phyloP scores from a whole-genome alignment of 2,329 filamentous ascomycete genomes.

The Macrophomina phaseolina region DNA sequence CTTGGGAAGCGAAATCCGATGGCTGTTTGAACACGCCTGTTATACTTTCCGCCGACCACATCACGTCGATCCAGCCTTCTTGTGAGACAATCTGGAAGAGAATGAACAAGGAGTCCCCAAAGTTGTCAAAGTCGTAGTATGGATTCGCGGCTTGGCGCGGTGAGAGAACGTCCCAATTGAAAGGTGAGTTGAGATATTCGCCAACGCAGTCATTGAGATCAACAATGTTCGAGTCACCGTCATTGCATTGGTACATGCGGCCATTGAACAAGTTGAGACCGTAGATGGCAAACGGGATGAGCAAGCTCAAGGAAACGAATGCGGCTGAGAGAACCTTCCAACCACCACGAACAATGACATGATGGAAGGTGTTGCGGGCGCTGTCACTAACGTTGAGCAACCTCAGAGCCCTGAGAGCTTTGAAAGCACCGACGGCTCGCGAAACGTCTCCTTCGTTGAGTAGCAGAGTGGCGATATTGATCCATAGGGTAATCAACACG shows the following conservation, averaged over 20 bases:
- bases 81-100: constrained; percentile 99
- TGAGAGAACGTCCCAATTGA: constrained; percentile 82
- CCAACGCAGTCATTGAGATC: constrained; percentile 78
- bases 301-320: constrained; percentile 89
- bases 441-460: constrained; percentile 83
- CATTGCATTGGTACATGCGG: constrained; percentile 80
- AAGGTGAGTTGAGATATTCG: constrained; percentile 79
- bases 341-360: constrained; percentile 89
- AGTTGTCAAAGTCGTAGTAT: constrained; percentile 92
- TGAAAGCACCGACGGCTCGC: constrained; percentile 92
- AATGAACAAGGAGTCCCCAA: constrained; percentile 90
- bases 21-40: constrained; percentile 79
- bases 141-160: constrained; percentile 82
- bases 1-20: constrained; percentile 69
- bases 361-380: constrained; percentile 94
- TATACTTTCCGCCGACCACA: constrained; percentile 81
- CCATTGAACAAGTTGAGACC: constrained; percentile 92
- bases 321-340: constrained; percentile 95
- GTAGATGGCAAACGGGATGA: constrained; percentile 97
- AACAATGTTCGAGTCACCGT: constrained; percentile 61
- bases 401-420: constrained; percentile 88
- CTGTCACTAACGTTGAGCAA: constrained; percentile 96
- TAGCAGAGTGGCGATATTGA: constrained; percentile 86
- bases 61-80: constrained; percentile 96
- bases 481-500: constrained; percentile 91